Conservation (phyloP, 176 grass and related monocot species). For the Cenchrus americanus region DNA sequence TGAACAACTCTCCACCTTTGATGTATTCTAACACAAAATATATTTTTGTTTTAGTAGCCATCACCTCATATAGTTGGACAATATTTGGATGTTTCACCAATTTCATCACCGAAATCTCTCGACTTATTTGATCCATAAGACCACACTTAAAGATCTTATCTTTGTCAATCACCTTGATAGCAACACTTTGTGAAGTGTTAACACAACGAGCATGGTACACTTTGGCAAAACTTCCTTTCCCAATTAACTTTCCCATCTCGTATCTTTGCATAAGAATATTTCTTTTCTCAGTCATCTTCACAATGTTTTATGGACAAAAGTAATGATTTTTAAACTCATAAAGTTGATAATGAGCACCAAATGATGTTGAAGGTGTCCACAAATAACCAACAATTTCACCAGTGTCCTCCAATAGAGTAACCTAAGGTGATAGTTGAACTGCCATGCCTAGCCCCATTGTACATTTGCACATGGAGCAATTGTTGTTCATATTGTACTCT, state of each 20-base stretch:
- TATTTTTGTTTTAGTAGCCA: conserved; percentile 93
- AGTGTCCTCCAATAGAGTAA: conserved; percentile 56
- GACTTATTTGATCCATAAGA: conserved; percentile 78
- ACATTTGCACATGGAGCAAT: conserved; percentile 35
- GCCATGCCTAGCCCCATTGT: conserved; percentile 37
- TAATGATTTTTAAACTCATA: not conserved
- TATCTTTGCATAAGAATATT: conserved; percentile 75
- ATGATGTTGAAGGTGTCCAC: not conserved
- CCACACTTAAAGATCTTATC: conserved; percentile 82
- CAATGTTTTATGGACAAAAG: not conserved
- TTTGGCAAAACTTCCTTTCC: conserved; percentile 94
- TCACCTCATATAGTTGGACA: conserved; percentile 89
- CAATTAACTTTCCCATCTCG: conserved; percentile 82
- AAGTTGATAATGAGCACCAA: not conserved
- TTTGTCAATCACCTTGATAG: conserved; percentile 95
- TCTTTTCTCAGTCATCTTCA: conserved; percentile 70
- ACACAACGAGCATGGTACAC: conserved; percentile 76
- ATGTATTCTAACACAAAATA: conserved; percentile 92
- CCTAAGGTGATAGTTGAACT: conserved; percentile 53
- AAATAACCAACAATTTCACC: conserved; percentile 50
- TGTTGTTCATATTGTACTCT: conserved; percentile 29
- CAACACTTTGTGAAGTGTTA: conserved; percentile 67
- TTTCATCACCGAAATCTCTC: conserved; percentile 90
- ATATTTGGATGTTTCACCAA: conserved; percentile 83
- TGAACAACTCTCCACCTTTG: conserved; percentile 81